phyloP scores from a whole-genome alignment of 805 yeast species.

The Debaryomyces maramus region DNA sequence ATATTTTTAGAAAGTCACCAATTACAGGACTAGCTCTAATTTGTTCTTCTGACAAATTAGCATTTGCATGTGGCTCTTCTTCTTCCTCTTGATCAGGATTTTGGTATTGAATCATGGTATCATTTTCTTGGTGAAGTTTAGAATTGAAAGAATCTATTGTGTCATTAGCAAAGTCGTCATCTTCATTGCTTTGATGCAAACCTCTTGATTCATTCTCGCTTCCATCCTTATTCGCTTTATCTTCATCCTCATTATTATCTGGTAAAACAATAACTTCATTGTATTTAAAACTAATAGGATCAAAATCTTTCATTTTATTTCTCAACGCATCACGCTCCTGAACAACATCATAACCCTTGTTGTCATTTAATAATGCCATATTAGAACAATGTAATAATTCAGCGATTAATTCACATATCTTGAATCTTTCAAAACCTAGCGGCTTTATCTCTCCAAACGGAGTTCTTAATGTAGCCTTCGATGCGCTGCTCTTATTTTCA shows the following conservation, averaged over 20 bases:
- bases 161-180: constrained; percentile 19
- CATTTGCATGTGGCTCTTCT: constrained; percentile 45
- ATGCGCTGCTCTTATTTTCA: constrained; percentile 14
- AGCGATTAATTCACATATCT: constrained; percentile 47
- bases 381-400: constrained; percentile 48
- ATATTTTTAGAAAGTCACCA: constrained; percentile 44
- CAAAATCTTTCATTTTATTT: constrained; percentile 40
- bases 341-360: constrained; percentile 44
- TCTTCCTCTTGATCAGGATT: constrained; percentile 30
- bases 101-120: constrained; percentile 19
- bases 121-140: constrained; percentile 21
- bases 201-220: constrained; percentile 5
- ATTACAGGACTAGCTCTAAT: constrained; percentile 43
- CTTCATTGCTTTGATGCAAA: constrained; percentile 5
- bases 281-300: constrained; percentile 46
- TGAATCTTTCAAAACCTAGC: constrained; percentile 46
- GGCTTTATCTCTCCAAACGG: constrained; percentile 43
- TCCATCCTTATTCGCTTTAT: constrained; percentile 8
- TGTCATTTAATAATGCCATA: constrained; percentile 47
- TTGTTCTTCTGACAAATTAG: constrained; percentile 44
- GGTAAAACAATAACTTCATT: constrained; percentile 44
- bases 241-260: constrained; percentile 13
- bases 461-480: constrained; percentile 20
- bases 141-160: constrained; percentile 40
- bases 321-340: constrained; percentile 38